phyloP scores from a whole-genome alignment of 306 rosid species.

The Trifolium pratense region DNA sequence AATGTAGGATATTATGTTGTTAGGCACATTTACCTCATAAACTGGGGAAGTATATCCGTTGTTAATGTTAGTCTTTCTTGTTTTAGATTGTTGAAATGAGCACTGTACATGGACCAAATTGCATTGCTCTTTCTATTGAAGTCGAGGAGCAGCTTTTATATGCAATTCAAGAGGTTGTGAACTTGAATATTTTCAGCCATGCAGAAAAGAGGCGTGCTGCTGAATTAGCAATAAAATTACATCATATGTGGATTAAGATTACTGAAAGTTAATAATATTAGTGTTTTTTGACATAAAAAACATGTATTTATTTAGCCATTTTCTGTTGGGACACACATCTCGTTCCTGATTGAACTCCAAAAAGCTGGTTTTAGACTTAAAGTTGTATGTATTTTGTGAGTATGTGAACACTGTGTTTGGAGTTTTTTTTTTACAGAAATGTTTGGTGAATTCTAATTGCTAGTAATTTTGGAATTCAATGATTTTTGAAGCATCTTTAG shows the following conservation, averaged over 20 bases:
- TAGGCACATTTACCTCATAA: neutral
- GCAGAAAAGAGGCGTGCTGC: constrained; percentile 62
- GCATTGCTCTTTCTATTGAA: constrained; percentile 61
- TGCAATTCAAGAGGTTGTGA: constrained; percentile 67
- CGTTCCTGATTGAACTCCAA: constrained; percentile 4
- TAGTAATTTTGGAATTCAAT: neutral
- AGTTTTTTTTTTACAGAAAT: neutral
- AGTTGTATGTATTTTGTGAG: constrained; percentile 21
- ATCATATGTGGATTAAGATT: constrained; percentile 66
- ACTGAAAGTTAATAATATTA: constrained; percentile 27
- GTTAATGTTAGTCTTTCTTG: constrained; percentile 9
- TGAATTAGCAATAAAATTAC: constrained; percentile 66
- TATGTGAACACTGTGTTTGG: neutral
- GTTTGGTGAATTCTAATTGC: constrained; percentile 15
- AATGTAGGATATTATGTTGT: neutral
- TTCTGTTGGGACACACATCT: constrained; percentile 1
- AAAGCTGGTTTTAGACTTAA: constrained; percentile 1
- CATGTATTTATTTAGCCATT: constrained; percentile 11
- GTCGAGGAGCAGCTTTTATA: constrained; percentile 62
- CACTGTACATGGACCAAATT: constrained; percentile 65
- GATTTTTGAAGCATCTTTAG: neutral
- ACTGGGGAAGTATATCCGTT: neutral
- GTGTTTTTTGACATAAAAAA: constrained; percentile 5
- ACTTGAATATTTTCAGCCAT: constrained; percentile 58
- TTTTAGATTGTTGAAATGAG: constrained; percentile 77